These are phyloP conservation scores for Rhizopogon vesiculosus DNA, from an alignment of 768 basidiomycete genomes.

Conservation along the genomic window DNA sequence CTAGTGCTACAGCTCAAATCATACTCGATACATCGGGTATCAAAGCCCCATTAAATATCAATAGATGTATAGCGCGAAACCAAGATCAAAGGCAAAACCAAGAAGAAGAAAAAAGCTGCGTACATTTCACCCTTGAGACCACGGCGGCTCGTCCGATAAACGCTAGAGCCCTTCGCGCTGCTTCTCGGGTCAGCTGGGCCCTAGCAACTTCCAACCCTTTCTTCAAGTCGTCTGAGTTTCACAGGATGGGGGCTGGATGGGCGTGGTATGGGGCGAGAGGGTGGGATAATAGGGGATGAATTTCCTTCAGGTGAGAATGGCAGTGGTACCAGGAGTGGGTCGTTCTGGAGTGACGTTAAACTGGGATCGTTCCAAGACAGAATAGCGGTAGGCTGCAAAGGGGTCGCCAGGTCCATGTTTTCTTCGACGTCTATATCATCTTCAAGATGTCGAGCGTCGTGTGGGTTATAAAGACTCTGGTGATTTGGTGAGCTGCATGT, in stretches of 20 bases:
- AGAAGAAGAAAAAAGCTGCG: background rate
- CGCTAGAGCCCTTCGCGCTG: slow-evolving; percentile 14
- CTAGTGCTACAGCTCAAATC: no score
- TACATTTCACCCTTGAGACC: background rate
- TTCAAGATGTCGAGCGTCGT: slow-evolving; percentile 23
- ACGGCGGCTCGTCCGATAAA: background rate
- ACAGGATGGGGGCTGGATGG: slow-evolving; percentile 9
- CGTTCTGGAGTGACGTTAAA: background rate
- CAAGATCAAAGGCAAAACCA: background rate
- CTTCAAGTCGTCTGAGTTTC: slow-evolving; percentile 16
- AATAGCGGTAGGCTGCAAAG: slow-evolving; percentile 35
- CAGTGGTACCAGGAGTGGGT: slow-evolving; percentile 12
- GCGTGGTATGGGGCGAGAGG: background rate
- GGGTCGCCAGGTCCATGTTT: slow-evolving; percentile 51
- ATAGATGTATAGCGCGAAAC: background rate
- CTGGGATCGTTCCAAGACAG: slow-evolving; percentile 1
- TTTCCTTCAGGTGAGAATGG: slow-evolving; percentile 14
- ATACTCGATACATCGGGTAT: background rate
- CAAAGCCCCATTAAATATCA: background rate
- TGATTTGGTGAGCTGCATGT: background rate
- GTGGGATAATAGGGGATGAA: slow-evolving; percentile 13
- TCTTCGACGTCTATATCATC: slow-evolving; percentile 31
- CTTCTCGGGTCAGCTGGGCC: slow-evolving; percentile 16
- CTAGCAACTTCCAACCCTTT: slow-evolving; percentile 15
- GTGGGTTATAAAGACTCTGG: slow-evolving; percentile 5